A percentile compares a stretch with the other conserved stretches of the same genome.
Evolutionary conservation across 495 filamentous ascomycete species (phyloP).

Genomic region (Monascus purpureus): DNA sequence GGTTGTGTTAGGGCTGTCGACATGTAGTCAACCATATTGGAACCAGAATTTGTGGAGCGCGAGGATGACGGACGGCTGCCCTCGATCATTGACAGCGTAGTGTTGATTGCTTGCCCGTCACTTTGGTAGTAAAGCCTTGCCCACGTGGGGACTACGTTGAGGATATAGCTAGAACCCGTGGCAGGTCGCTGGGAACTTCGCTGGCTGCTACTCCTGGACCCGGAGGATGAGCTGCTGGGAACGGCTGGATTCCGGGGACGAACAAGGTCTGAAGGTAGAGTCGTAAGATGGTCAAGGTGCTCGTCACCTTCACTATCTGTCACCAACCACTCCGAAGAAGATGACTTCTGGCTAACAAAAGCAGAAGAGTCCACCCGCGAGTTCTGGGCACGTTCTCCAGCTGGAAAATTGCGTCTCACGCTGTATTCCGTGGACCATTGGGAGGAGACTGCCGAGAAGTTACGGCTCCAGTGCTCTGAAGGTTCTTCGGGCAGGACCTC

Average conservation of each 20-base stretch:
- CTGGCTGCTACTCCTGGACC: constrained; percentile 24
- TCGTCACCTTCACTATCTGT: constrained; percentile 24
- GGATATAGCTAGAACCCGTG: constrained; percentile 36
- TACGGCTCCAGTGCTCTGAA: constrained; percentile 52
- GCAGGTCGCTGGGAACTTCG: constrained; percentile 24
- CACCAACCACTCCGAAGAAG: constrained; percentile 35
- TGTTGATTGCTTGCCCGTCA: constrained; percentile 17
- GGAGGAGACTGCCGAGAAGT: constrained; percentile 60
- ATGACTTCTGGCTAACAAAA: constrained; percentile 17
- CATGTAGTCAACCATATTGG: constrained; percentile 18
- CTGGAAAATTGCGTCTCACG: constrained; percentile 13
- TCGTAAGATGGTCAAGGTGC: constrained; percentile 26
- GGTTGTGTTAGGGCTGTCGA: constrained; percentile 11
- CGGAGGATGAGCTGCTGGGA: constrained; percentile 19
- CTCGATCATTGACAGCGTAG: constrained; percentile 22
- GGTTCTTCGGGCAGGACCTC: constrained; percentile 22
- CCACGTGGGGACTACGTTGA: constrained; percentile 37
- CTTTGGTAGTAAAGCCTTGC: constrained; percentile 33
- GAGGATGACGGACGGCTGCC: constrained; percentile 16
- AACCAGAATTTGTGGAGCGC: constrained; percentile 17
- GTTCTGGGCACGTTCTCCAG: constrained; percentile 7
- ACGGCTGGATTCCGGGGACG: constrained; percentile 20
- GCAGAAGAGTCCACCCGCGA: constrained; percentile 12
- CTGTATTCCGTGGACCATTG: constrained; percentile 38
- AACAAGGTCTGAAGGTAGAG: constrained; percentile 13